Conservation (phyloP, 192 early-diverging fungal genomes). For the Obelidium mucronatum region DNA sequence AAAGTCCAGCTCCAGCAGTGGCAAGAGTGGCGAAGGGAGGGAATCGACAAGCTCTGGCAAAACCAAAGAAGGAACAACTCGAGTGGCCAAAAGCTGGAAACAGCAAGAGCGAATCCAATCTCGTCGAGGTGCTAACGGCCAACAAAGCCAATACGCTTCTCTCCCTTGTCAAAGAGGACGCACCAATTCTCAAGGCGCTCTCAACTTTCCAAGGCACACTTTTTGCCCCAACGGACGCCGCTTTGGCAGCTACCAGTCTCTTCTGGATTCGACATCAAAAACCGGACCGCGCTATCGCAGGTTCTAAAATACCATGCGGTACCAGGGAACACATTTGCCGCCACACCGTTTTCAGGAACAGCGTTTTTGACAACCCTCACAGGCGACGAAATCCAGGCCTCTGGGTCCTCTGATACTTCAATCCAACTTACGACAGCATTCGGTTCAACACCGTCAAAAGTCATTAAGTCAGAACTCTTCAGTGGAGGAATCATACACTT, state of each 20-base stretch:
- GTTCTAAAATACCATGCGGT: conserved; percentile 32
- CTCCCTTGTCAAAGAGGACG: conserved; percentile 16
- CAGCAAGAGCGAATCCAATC: too few relatives aligned
- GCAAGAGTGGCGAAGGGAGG: too few relatives aligned
- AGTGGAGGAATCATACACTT: conserved; percentile 46
- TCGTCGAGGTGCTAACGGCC: not conserved
- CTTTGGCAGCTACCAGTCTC: conserved; percentile 20
- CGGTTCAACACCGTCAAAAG: conserved; percentile 28
- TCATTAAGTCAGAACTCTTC: conserved; percentile 40
- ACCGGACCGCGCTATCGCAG: not conserved
- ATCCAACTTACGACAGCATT: conserved; percentile 20
- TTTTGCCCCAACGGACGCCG: conserved; percentile 36
- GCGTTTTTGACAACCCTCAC: conserved; percentile 11
- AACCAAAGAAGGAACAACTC: too few relatives aligned
- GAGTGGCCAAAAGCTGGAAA: too few relatives aligned
- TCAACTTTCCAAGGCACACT: conserved; percentile 21
- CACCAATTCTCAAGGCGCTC: conserved; percentile 17
- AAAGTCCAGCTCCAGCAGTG: too few relatives aligned
- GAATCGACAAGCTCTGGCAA: too few relatives aligned
- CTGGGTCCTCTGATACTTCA: not conserved
- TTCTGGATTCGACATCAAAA: conserved; percentile 8
- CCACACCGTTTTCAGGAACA: not conserved
- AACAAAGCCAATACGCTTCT: conserved; percentile 26
- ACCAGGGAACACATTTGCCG: conserved; percentile 3
- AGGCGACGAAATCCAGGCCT: conserved; percentile 16